A percentile compares a stretch with the other conserved stretches of the same genome.
Evolutionary conservation across 257 asterid genomes (phyloP).

Genomic region (Jacaranda mimosifolia): DNA sequence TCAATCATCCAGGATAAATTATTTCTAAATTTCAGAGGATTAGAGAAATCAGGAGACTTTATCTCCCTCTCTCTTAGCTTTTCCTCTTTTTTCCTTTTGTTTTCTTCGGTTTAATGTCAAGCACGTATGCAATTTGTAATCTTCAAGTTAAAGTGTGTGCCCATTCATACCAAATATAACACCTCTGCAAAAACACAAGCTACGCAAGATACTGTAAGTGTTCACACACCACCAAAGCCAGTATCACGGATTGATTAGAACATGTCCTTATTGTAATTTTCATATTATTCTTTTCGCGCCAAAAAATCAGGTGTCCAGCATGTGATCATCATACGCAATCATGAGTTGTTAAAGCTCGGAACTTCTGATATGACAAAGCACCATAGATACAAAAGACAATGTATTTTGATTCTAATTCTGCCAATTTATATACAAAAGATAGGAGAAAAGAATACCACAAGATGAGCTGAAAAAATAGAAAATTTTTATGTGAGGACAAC

Average conservation of each 20-base stretch:
- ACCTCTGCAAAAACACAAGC: too few species aligned
- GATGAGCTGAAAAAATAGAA: background rate
- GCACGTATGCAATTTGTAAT: background rate
- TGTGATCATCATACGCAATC: background rate
- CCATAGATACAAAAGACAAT: background rate
- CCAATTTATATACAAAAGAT: background rate
- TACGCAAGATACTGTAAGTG: background rate
- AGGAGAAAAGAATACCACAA: background rate
- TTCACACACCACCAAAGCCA: background rate
- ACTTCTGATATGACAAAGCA: constrained; percentile 3
- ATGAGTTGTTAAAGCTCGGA: background rate
- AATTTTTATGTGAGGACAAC: background rate
- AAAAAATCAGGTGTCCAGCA: background rate
- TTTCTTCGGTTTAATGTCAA: background rate
- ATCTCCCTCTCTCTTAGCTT: background rate
- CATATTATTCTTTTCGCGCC: background rate
- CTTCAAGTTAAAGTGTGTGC: background rate
- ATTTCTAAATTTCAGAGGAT: background rate
- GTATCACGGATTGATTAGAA: background rate
- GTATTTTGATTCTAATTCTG: background rate
- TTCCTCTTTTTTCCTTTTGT: background rate
- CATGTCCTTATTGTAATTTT: background rate
- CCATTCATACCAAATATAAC: too few species aligned
- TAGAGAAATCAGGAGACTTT: background rate
- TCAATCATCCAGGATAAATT: constrained; percentile 7